A percentile compares a stretch with the other conserved stretches of the same genome.
These are phyloP conservation scores for Neonothopanus nambi DNA, from an alignment of 1,284 basidiomycete genomes.

Conservation along the genomic window DNA sequence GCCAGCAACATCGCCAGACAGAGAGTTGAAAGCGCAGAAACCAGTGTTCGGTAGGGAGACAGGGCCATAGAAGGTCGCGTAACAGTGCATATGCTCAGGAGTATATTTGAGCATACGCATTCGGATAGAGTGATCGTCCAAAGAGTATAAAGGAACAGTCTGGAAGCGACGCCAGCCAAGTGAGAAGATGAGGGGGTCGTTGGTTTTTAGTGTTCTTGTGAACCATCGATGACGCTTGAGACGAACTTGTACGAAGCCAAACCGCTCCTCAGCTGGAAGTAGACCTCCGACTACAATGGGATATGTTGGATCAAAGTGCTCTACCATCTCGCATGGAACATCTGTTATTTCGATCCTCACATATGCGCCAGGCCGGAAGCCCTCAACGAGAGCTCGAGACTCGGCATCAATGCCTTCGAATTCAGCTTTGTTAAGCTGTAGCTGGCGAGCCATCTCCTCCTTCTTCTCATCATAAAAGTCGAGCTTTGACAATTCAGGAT, in stretches of 20 bases:
- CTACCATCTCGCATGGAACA: constrained; percentile 91
- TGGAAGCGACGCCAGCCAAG: constrained; percentile 98
- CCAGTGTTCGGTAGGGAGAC: constrained; percentile 93
- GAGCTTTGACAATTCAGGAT: constrained; percentile 73
- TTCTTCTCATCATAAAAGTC: constrained; percentile 94
- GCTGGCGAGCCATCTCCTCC: constrained; percentile 87
- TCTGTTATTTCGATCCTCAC: constrained; percentile 86
- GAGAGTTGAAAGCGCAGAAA: constrained; percentile 94
- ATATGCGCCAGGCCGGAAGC: constrained; percentile 90
- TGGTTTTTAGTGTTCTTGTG: constrained; percentile 91
- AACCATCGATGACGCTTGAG: constrained; percentile 98
- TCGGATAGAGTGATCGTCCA: constrained; percentile 96
- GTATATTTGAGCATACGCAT: constrained; percentile 99
- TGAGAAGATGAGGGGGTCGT: constrained; percentile 95
- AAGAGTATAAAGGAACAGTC: constrained; percentile 90
- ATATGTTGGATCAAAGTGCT: constrained; percentile 90
- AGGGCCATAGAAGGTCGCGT: constrained; percentile 95
- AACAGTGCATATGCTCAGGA: constrained; percentile 99
- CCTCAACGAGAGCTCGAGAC: constrained; percentile 84
- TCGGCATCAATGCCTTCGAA: constrained; percentile 83
- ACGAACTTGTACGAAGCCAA: constrained; percentile 93
- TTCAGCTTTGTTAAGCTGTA: constrained; percentile 83
- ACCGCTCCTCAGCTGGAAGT: constrained; percentile 87
- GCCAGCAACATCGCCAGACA: constrained; percentile 64
- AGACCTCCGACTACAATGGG: constrained; percentile 94